A percentile compares a stretch with the other conserved stretches of the same genome.
Evolutionary conservation across 768 basidiomycete species (phyloP).

Genomic region (Saitozyma podzolica): DNA sequence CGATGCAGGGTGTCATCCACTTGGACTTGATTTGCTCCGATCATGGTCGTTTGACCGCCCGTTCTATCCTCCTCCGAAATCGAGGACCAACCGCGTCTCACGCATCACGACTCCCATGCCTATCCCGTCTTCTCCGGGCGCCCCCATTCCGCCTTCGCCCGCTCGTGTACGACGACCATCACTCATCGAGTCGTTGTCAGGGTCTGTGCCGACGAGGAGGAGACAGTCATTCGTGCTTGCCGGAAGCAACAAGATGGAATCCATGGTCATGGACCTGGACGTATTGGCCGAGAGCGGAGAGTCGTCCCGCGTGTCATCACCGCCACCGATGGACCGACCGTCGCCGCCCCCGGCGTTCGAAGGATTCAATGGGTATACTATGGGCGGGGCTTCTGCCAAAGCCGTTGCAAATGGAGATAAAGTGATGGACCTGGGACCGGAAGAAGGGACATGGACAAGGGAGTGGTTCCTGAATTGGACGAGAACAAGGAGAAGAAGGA

Average conservation of each 20-base stretch:
- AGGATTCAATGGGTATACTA: neutral
- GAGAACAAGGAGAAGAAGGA: conserved; percentile 53
- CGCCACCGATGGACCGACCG: neutral
- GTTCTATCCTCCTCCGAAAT: conserved; percentile 55
- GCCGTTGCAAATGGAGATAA: too few relatives aligned
- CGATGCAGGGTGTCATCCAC: conserved; percentile 75
- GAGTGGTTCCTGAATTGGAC: neutral
- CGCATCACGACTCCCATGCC: conserved; percentile 23
- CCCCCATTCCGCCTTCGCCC: conserved; percentile 77
- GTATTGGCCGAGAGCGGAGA: conserved; percentile 57
- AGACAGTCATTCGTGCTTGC: conserved; percentile 47
- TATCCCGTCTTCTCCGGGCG: conserved; percentile 66
- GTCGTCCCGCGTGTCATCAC: conserved; percentile 14
- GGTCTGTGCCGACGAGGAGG: conserved; percentile 14
- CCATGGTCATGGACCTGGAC: conserved; percentile 89
- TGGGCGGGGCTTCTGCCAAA: too few relatives aligned
- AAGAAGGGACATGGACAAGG: too few relatives aligned
- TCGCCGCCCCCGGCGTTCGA: neutral
- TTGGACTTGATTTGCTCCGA: conserved; percentile 85
- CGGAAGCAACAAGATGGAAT: conserved; percentile 59
- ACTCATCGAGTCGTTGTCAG: conserved; percentile 2
- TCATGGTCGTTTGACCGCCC: conserved; percentile 88
- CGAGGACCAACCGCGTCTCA: conserved; percentile 29
- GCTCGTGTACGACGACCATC: conserved; percentile 69
- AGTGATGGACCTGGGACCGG: too few relatives aligned